phyloP scores from a whole-genome alignment of 2,329 filamentous ascomycete species.

The Aspergillus sp. region DNA sequence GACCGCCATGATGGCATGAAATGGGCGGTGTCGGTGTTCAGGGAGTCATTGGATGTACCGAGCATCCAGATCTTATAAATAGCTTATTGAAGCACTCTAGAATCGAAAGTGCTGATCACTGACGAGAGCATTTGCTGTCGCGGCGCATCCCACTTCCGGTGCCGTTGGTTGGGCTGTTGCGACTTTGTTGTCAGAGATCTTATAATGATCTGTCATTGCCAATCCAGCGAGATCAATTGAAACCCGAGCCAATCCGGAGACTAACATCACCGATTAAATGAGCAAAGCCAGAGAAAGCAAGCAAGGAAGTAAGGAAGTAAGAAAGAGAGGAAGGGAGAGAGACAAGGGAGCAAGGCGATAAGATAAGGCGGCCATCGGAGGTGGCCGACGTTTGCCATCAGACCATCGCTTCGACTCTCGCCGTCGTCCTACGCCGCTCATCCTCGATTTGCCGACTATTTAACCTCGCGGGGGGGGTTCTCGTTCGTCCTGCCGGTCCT shows the following conservation, averaged over 20 bases:
- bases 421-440: slow-evolving; percentile 3
- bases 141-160: too few species aligned
- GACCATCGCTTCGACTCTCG: slow-evolving; percentile 14
- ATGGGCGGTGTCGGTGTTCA: too few species aligned
- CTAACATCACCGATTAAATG: background rate
- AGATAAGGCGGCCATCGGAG: slow-evolving; percentile 40
- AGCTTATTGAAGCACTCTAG: background rate
- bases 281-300: too few species aligned
- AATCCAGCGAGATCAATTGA: background rate
- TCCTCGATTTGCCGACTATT: background rate
- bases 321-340: background rate
- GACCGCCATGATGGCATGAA: background rate
- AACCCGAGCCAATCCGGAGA: too few species aligned
- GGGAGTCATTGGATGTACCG: background rate
- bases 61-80: background rate
- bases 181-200: too few species aligned
- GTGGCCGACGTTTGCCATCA: slow-evolving; percentile 31
- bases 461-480: background rate
- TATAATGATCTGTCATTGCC: background rate
- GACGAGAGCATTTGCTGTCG: background rate
- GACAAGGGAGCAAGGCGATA: slow-evolving; percentile 19
- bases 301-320: too few species aligned
- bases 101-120: background rate
- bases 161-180: too few species aligned
- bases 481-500: background rate